These are phyloP conservation scores for Coelastrella sp. DNA, from an alignment of 139 green algal species.

Conservation along the genomic window DNA sequence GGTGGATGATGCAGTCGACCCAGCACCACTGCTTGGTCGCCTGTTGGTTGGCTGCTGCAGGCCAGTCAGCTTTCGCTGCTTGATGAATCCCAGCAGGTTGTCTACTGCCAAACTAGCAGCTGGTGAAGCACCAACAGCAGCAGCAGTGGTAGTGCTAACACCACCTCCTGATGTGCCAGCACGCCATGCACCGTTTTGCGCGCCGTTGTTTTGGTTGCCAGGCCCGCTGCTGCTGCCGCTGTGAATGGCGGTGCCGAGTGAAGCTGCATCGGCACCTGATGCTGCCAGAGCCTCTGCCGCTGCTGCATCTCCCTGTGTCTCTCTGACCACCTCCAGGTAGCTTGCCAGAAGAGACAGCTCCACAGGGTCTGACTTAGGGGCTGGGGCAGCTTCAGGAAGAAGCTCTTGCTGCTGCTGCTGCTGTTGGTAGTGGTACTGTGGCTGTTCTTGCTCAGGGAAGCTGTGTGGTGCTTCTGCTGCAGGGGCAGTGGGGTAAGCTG, in stretches of 20 bases:
- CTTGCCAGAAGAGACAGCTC: conserved; percentile 36
- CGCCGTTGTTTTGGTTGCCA: neutral
- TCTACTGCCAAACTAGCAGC: neutral
- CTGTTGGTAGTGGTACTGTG: conserved; percentile 18
- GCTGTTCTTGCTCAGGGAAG: neutral
- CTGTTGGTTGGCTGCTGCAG: neutral
- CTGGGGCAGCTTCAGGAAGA: conserved; percentile 31
- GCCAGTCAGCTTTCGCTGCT: conserved; percentile 56
- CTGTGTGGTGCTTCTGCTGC: neutral
- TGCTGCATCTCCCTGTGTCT: conserved; percentile 39
- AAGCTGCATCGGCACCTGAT: conserved; percentile 4
- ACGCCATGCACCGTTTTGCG: neutral
- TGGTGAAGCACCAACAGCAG: neutral
- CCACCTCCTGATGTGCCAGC: neutral
- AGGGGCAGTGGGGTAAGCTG: neutral
- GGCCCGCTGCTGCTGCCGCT: neutral
- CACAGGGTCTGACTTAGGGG: conserved; percentile 15
- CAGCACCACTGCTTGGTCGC: conserved; percentile 19
- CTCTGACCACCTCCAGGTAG: conserved; percentile 33
- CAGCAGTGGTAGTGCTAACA: neutral
- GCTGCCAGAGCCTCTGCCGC: conserved; percentile 38
- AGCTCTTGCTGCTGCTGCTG: conserved; percentile 4
- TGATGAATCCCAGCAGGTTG: conserved; percentile 64
- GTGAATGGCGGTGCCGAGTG: neutral
- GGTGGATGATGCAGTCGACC: neutral